Percentiles rank a stretch among this genome's conserved stretches.
phyloP scores from a whole-genome alignment of 306 rosid genomes.

The Lithocarpus polystachyus region DNA sequence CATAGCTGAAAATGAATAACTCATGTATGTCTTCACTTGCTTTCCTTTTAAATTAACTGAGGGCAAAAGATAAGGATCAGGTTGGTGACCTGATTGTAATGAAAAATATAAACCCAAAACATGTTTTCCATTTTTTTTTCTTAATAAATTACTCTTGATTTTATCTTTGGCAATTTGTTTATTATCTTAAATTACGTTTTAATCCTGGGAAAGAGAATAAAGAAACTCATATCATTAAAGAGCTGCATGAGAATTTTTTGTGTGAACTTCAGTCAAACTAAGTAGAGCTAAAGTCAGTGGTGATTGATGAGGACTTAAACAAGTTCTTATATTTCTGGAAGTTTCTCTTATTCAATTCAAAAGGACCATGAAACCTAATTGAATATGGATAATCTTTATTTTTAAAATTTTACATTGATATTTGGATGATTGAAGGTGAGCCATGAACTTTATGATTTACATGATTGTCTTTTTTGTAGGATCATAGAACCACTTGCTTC shows the following conservation, averaged over 20 bases:
- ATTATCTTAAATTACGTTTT: neutral
- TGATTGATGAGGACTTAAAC: neutral
- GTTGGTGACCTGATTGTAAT: neutral
- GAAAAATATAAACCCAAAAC: neutral
- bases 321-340: neutral
- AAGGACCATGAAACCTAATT: conserved; percentile 6
- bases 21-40: neutral
- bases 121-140: neutral
- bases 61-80: neutral
- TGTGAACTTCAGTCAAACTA: neutral
- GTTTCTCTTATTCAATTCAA: neutral
- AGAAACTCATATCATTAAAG: neutral
- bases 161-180: neutral
- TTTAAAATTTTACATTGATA: neutral
- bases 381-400: neutral
- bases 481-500: conserved; percentile 98
- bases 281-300: neutral
- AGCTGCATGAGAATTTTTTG: neutral
- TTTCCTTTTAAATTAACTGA: neutral
- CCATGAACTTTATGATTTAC: conserved; percentile 6
- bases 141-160: neutral
- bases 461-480: conserved; percentile 42
- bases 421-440: conserved; percentile 1
- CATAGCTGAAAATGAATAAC: neutral
- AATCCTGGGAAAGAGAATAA: neutral